Conservation (phyloP, 805 yeast genomes). For the Kodamaea sagamina region DNA sequence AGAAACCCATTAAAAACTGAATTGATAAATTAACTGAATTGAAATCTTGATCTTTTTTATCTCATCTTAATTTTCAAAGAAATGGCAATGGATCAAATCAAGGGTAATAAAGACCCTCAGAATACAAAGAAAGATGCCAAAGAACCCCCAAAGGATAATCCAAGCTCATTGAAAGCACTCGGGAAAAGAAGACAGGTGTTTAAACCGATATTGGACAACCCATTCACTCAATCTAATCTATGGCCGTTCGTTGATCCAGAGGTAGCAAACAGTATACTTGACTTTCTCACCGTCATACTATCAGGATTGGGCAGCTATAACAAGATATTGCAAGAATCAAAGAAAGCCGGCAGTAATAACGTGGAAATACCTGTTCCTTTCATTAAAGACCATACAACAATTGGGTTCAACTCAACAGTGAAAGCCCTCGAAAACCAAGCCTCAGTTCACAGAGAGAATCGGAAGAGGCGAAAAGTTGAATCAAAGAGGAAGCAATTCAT, state of each 20-base stretch:
- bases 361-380: conserved; percentile 24
- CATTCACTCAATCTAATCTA: conserved; percentile 50
- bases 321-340: conserved; percentile 13
- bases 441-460: conserved; percentile 17
- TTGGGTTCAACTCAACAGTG: conserved; percentile 62
- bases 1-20: too few species aligned
- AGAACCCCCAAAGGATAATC: not conserved
- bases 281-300: conserved; percentile 35
- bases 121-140: not conserved
- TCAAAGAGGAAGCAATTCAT: conserved; percentile 18
- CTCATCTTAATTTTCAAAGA: conserved; percentile 4
- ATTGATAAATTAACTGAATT: too few species aligned
- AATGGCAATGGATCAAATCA: not conserved
- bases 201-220: conserved; percentile 66
- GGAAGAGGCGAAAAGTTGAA: conserved; percentile 10
- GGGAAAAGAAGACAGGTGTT: conserved; percentile 59
- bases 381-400: conserved; percentile 26
- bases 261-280: conserved; percentile 38
- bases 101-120: not conserved
- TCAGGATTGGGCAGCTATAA: conserved; percentile 33
- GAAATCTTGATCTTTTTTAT: not conserved
- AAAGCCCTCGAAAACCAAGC: conserved; percentile 48
- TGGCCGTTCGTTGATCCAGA: conserved; percentile 47
- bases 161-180: conserved; percentile 47
- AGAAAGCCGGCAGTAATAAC: conserved; percentile 6